Conservation (phyloP, 768 basidiomycete genomes). For the Strobilomyces echinocephalus region DNA sequence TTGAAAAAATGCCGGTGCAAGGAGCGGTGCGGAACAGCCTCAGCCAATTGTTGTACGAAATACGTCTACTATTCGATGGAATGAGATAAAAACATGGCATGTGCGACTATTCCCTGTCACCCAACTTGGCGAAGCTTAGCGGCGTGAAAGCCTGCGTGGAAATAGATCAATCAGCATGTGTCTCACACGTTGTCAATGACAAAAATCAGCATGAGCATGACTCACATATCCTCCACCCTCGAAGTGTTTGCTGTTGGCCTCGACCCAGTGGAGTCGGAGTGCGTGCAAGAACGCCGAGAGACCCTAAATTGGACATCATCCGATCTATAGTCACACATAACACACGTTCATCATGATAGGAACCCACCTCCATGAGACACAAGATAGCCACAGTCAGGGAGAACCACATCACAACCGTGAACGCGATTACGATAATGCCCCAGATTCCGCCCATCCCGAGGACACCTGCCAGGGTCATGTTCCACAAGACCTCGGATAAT, state of each 20-base stretch:
- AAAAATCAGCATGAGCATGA: constrained; percentile 24
- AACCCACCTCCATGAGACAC: constrained; percentile 90
- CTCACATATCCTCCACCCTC: constrained; percentile 85
- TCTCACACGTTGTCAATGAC: constrained; percentile 19
- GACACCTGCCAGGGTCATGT: constrained; percentile 70
- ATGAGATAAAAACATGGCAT: constrained; percentile 14
- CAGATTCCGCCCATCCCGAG: constrained; percentile 62
- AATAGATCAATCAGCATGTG: constrained; percentile 29
- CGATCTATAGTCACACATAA: constrained; percentile 7
- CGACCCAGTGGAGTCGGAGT: constrained; percentile 95
- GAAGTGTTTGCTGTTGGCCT: constrained; percentile 96
- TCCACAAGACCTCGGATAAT: constrained; percentile 89
- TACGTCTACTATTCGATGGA: constrained; percentile 16
- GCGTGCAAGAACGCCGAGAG: constrained; percentile 96
- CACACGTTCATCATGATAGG: constrained; percentile 16
- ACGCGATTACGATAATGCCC: constrained; percentile 48
- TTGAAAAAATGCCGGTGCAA: constrained; percentile 23
- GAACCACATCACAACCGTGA: constrained; percentile 74
- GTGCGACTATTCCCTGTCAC: constrained; percentile 31
- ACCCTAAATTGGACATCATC: constrained; percentile 47
- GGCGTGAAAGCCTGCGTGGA: constrained; percentile 43
- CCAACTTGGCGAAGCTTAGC: constrained; percentile 42
- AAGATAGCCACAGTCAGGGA: constrained; percentile 67
- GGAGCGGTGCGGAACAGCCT: constrained; percentile 13
- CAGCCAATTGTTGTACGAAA: constrained; percentile 5